Base-by-base conservation (phyloP, 306 rosid species). In the Quercus dentata region DNA sequence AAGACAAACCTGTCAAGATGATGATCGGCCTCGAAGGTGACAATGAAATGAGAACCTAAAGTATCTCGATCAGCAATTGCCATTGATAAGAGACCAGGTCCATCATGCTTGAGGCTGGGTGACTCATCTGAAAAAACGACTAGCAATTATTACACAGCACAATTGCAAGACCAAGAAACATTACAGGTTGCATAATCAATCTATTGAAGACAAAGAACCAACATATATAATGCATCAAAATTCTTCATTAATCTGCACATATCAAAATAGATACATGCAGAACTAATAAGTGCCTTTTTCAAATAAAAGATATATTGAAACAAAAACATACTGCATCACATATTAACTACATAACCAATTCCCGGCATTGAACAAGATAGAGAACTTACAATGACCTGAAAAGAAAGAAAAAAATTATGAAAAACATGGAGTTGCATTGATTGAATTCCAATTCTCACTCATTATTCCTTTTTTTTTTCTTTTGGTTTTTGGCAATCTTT, bases 11-110 rank as follows among this genome's bases (percentile, higher is more conserved):
- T 95, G 86, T 95, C 98, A 79, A 90, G 93, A 77, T 78, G 88
- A 28, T 80, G 91, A 88, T 85, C 91, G 75, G 98, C 88, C 79
- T 91, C 86, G 83, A 95, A 83, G 65, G 99, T 95, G 84, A 95
- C 80, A 5, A 81, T 77, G 83, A 95, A 95, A 80, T 93, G 99
- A 73, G 99, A 95, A 76, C 99, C 98, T 55, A 90, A 83, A 46
- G 90, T 80, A 74, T 93, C 92, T 31, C 98, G 90, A 57, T 88
- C 92, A 79, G 92, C 91, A 74, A 93, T 75, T 59, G 98, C 81
- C 98, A 95, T 93, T 2, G 98, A 90, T 6, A 95, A 80, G 81
- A 95, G 90, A 58, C 98, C 98, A 27, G 88, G 83, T 59, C 80
- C 90, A 79, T 93, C 91, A 83, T 95, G 99, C 84, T 91, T 93